Evolutionary conservation across 2,329 filamentous ascomycete species (phyloP), one percentile per base, ranked within the genome.

Genomic region (Fusarium newnesense): DNA sequence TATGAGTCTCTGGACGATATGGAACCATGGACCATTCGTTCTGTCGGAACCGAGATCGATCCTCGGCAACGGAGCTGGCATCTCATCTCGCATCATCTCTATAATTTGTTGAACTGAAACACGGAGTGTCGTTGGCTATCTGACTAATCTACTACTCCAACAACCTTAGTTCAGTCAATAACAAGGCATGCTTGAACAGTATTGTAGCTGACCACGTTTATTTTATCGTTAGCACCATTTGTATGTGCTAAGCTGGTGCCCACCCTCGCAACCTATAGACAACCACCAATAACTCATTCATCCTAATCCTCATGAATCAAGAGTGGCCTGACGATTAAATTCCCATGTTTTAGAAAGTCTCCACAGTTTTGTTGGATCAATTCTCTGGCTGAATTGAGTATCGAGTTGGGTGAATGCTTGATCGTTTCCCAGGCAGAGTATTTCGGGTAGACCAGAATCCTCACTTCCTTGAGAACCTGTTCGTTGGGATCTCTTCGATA

Each of bases 161-260:
- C 21, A 11, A 5, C 7, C 24, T 9, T 24, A 4, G 16, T 30
- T 32, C 18, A 5, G 8, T 5, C 10, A 3, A 12, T 9, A 34
- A 1, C 6, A 9, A 19, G 30, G 18, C 7, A 34, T 5, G 18
- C 30, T 7, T 3, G 11, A 8, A 12, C 15, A 53, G 24, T 6
- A n/a, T 11, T 26, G 9, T 19, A 7, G 5, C 24, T 37, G 19
- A 4, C 16, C 37, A 10, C 37, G 12, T 12, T 42, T 16, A 21
- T 15, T 2, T 9, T 28, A 50, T 5, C 0, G 9, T 16, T 2
- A 19, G 21, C 30, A 7, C 32, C 21, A 24, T 9, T 24, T 4
- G 9, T 13, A 18, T 32, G 18, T 24, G 3, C 10, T 4, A n/a
- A 32, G 15, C 28, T 18, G 21, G 21, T 32, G 7, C 21, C 21